phyloP scores from a whole-genome alignment of 768 basidiomycete genomes.

The Kwoniella sp. region DNA sequence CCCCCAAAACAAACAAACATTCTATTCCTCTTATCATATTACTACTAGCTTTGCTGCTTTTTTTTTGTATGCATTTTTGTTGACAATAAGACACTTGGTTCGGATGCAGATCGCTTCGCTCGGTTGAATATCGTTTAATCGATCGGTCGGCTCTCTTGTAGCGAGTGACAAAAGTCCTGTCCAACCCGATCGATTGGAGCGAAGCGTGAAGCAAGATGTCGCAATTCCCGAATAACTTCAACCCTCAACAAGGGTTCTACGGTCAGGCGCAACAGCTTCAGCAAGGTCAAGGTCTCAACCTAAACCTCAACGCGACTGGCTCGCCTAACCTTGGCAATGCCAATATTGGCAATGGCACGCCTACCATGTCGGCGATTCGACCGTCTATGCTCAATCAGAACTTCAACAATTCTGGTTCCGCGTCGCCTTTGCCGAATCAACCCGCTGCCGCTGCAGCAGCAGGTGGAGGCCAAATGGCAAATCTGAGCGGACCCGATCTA shows the following conservation, averaged over 20 bases:
- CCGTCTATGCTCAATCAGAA: constrained; percentile 5
- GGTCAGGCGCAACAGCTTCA: constrained; percentile 10
- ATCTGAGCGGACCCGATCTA: too few species aligned
- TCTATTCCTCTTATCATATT: constrained; percentile 3
- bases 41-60: background rate
- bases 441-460: constrained; percentile 24
- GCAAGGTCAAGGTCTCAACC: background rate
- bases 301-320: constrained; percentile 7
- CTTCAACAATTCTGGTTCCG: constrained; percentile 7
- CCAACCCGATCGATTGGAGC: too few species aligned
- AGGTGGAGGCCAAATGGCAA: constrained; percentile 20
- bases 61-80: constrained; percentile 22
- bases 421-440: constrained; percentile 15
- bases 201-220: constrained; percentile 40
- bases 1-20: constrained; percentile 3
- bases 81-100: constrained; percentile 14
- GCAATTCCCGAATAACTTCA: constrained; percentile 27
- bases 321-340: background rate
- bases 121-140: background rate
- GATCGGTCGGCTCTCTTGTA: too few species aligned
- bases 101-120: background rate
- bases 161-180: too few species aligned
- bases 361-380: constrained; percentile 17
- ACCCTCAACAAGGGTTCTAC: constrained; percentile 17
- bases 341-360: constrained; percentile 1